Evolutionary conservation across 2,329 filamentous ascomycete genomes (phyloP), one percentile per base, ranked within the genome.

Genomic region (Magnaporthiopsis poae): DNA sequence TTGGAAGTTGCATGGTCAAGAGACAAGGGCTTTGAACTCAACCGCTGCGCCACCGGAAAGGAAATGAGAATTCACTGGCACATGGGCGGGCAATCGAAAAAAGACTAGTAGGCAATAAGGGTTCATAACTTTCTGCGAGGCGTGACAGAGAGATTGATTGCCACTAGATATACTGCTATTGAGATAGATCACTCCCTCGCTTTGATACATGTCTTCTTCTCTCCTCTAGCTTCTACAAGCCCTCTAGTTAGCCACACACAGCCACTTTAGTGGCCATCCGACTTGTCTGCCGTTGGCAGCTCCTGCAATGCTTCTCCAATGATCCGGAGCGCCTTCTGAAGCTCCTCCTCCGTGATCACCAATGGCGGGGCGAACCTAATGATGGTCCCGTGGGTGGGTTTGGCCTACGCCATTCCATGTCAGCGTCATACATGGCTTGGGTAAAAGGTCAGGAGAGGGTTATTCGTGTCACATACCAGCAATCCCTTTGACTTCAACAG

Each of bases 321-420:
- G 73, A 95, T 94, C 65, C 77, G 77, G 66, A 98, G 77, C 1
- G 94, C 90, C 74, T 87, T 85, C 71, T 87, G 84, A 71, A 99
- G 89, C 79, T 99, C 87, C 68, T 89, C 85, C 74, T 98, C 92
- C 33, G 89, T 92, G 74, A 99, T 98, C 70, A 99, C 92, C 66
- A 99, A 82, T 27, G 95, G 95, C 62, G 95, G 95, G n/a, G 95
- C 95, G 69, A 99, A 89, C 67, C 95, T 90, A 76, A 99, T 99
- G 77, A 99, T 98, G 79, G 98, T 97, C 75, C 96, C 89, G 78
- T 99, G 95, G 8, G 95, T 99, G 36, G 95, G 95, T 85, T 99
- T 99, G 73, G 95, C 95, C 92, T 96, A 76, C 74, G 68, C 36
- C 67, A 66, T 73, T 15, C 36, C 36, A 39, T 75, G 65, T 60